Conservation (phyloP, 2,329 filamentous ascomycete genomes). For the Hymenoscyphus salicellus region DNA sequence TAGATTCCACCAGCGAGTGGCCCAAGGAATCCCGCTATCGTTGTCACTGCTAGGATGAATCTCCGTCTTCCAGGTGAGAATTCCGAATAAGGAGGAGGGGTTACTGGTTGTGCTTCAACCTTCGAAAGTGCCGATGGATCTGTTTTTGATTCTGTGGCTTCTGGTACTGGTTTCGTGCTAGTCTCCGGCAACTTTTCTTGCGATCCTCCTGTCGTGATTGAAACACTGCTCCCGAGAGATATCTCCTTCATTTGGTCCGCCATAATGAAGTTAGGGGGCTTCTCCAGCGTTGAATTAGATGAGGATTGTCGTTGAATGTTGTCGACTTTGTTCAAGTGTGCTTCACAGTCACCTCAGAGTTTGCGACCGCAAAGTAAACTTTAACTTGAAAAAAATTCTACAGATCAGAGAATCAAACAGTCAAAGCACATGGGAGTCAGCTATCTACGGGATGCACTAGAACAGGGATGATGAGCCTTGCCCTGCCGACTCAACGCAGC, state of each 20-base stretch:
- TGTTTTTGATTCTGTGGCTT: neutral
- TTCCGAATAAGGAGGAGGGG: constrained; percentile 8
- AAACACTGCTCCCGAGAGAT: neutral
- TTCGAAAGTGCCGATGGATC: neutral
- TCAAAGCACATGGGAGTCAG: neutral
- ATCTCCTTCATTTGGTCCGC: neutral
- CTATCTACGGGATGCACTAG: neutral
- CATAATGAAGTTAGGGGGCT: neutral
- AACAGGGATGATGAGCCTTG: neutral
- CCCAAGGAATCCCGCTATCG: constrained; percentile 8
- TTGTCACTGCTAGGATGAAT: constrained; percentile 8
- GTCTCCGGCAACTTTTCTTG: neutral
- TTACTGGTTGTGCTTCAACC: constrained; percentile 3
- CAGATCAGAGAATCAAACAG: neutral
- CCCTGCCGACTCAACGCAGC: neutral
- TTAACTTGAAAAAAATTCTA: neutral
- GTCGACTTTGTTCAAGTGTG: neutral
- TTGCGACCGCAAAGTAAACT: neutral
- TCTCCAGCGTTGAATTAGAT: neutral
- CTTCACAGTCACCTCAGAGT: neutral
- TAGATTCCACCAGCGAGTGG: constrained; percentile 6
- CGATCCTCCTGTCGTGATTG: neutral
- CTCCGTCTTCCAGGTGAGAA: constrained; percentile 7
- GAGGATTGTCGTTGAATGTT: neutral
- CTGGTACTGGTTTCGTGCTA: neutral